Base-by-base conservation (phyloP, 1,139 yeast genomes). In the Yamadazyma siamensis region DNA sequence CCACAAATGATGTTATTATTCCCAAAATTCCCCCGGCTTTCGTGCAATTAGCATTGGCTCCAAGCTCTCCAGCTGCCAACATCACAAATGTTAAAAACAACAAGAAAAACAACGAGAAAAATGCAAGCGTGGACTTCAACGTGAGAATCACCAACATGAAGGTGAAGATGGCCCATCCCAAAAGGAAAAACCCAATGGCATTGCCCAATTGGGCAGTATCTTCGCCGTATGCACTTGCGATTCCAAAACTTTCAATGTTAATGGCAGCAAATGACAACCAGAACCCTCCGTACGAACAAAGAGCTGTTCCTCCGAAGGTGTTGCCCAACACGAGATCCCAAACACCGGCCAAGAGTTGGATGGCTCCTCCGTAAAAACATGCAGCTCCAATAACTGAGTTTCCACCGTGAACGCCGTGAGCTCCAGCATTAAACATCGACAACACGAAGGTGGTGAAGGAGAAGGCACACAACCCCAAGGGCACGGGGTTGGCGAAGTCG, bases 21-120 rank as follows among this genome's bases (percentile, higher is more conserved):
- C 87, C 85, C 44, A 78, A 56, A 27, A 77, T 78, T 24, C 89
- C 91, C 38, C 86, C 89, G n/a, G 86, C 87, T 47, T 71, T 74
- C 26, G 64, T 60, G 5, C 69, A 60, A 12, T 61, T 60, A 5
- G 59, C 65, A 12, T 61, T 60, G 3, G 65, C 70, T n/a, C 68
- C 55, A 44, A 80, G 73, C 31, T 65, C 67, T 13, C 78, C 86
- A 33, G 72, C 71, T 11, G 78, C 68, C 46, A 82, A 65, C 33
- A 79, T 53, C 22, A 79, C 44, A 44, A 77, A 76, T 26, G 80
- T 80, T 32, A 75, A 43, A 51, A 67, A 68, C 47, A 83, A 65
- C 31, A 64, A 56, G 30, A 71, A 65, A 50, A 83, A 69, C 40
- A 82, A 61, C 9, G 66, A 40, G 39, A 70, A 69, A 52, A 80